phyloP scores from a whole-genome alignment of 805 yeast species.

The Schizosaccharomyces osmophilus region DNA sequence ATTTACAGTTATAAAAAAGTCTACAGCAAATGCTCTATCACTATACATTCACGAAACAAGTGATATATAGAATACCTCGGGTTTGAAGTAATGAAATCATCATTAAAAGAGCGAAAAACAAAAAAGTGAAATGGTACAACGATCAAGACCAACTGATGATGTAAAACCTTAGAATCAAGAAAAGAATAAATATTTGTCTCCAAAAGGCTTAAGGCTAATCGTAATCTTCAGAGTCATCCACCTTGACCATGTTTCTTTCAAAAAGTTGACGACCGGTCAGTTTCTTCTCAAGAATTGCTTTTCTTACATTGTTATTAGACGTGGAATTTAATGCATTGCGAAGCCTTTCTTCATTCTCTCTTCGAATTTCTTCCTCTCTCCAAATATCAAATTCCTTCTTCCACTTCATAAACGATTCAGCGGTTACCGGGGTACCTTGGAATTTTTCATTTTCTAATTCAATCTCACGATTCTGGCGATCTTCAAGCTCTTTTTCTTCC shows the following conservation, averaged over 20 bases:
- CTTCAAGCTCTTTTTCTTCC: neutral
- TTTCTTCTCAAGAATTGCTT: neutral
- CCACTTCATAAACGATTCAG: constrained; percentile 1
- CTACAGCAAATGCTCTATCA: too few species aligned
- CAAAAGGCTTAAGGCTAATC: neutral
- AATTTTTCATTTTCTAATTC: neutral
- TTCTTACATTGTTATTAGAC: neutral
- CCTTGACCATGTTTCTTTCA: neutral
- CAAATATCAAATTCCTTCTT: constrained; percentile 1
- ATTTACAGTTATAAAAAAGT: too few species aligned
- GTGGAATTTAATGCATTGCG: neutral
- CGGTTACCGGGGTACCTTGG: constrained; percentile 2
- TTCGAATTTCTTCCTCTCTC: neutral
- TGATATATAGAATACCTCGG: too few species aligned
- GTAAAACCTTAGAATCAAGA: too few species aligned
- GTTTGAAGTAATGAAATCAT: too few species aligned
- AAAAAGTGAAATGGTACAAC: too few species aligned
- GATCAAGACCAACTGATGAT: too few species aligned
- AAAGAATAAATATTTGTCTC: neutral
- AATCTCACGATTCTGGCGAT: neutral
- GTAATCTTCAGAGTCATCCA: neutral
- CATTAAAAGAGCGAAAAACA: too few species aligned
- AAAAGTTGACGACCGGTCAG: constrained; percentile 2
- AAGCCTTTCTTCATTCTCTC: neutral
- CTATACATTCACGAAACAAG: too few species aligned